A percentile compares a stretch with the other conserved stretches of the same genome.
phyloP scores from a whole-genome alignment of 805 yeast species.

The Candida dajiaensis region DNA sequence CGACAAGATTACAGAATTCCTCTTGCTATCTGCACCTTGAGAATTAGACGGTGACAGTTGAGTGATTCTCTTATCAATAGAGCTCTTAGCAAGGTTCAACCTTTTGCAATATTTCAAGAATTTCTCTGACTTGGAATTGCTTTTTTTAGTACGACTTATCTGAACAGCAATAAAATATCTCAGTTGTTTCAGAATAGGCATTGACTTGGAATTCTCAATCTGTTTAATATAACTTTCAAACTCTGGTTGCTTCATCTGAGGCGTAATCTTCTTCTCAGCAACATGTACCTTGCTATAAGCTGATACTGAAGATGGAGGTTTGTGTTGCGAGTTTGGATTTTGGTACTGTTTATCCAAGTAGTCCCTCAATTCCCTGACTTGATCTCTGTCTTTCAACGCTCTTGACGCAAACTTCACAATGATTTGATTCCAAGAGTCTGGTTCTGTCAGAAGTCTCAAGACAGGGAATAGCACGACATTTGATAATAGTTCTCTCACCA shows the following conservation, averaged over 20 bases:
- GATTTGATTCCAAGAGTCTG: slow-evolving; percentile 71
- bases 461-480: slow-evolving; percentile 51
- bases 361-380: slow-evolving; percentile 65
- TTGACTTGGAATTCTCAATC: slow-evolving; percentile 28
- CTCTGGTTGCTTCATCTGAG: slow-evolving; percentile 33
- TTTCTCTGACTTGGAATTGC: slow-evolving; percentile 26
- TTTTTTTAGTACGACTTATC: slow-evolving; percentile 32
- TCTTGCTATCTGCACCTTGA: not conserved
- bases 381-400: slow-evolving; percentile 64
- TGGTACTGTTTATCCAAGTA: slow-evolving; percentile 62
- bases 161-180: slow-evolving; percentile 43
- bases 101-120: slow-evolving; percentile 25
- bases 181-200: slow-evolving; percentile 42
- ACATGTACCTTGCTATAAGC: slow-evolving; percentile 1
- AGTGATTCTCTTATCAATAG: slow-evolving; percentile 25
- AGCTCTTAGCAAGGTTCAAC: slow-evolving; percentile 25
- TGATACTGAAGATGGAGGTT: not conserved
- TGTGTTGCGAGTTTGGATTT: not conserved
- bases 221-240: slow-evolving; percentile 36
- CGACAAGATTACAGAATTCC: slow-evolving; percentile 6
- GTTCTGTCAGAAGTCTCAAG: slow-evolving; percentile 48
- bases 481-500: slow-evolving; percentile 60
- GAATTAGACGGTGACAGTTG: slow-evolving; percentile 18
- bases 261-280: slow-evolving; percentile 27
- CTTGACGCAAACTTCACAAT: slow-evolving; percentile 56